Conservation (phyloP, 2,329 filamentous ascomycete genomes). For the Lachnellula arida region DNA sequence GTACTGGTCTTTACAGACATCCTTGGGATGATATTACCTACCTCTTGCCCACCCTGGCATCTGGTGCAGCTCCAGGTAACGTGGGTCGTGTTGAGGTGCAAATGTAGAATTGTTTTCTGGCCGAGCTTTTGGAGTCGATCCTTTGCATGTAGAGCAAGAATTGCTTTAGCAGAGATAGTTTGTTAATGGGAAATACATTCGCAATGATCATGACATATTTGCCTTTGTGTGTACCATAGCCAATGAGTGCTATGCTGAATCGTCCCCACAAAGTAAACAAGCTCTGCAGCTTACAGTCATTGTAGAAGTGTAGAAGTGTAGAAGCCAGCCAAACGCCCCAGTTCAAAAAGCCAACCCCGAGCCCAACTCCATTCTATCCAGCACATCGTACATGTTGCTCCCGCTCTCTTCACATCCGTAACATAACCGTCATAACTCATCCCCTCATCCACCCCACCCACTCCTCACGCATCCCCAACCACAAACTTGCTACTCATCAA, state of each 20-base stretch:
- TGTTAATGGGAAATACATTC: background rate
- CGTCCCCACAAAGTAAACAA: constrained; percentile 10
- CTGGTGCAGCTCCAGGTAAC: constrained; percentile 59
- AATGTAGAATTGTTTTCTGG: constrained; percentile 40
- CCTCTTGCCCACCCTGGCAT: constrained; percentile 76
- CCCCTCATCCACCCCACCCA: too few relatives aligned
- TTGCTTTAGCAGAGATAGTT: constrained; percentile 11
- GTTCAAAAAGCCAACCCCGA: background rate
- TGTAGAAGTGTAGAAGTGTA: background rate
- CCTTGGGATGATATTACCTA: constrained; percentile 99
- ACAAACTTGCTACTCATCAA: constrained; percentile 46
- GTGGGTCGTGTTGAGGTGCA: constrained; percentile 90
- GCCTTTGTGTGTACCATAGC: background rate
- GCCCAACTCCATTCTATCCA: background rate
- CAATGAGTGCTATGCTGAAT: background rate
- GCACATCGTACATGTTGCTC: background rate
- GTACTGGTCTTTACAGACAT: constrained; percentile 97
- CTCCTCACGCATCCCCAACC: constrained; percentile 22
- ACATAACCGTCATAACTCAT: too few relatives aligned
- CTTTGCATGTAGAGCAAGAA: constrained; percentile 22
- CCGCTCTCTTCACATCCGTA: too few relatives aligned
- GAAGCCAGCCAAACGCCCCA: constrained; percentile 2
- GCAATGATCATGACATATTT: background rate
- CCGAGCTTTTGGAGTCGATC: constrained; percentile 16
- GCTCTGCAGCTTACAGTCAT: background rate